Conservation (phyloP, 176 grass and related monocot species). For the Cymbopogon citratus region DNA sequence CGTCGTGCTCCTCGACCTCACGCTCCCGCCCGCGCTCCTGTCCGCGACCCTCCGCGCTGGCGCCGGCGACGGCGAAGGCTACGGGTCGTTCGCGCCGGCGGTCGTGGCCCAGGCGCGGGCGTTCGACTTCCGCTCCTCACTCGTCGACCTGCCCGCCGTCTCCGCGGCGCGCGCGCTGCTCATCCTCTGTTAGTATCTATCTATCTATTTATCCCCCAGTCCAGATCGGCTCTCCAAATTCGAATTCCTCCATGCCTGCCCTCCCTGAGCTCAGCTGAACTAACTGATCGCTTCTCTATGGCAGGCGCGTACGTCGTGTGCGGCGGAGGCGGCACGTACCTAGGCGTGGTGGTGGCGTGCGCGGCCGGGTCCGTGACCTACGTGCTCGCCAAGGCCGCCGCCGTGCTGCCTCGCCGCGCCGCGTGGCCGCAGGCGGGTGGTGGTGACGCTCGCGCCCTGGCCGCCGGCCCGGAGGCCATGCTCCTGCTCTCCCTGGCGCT, state of each 20-base stretch:
- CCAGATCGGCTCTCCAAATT: background rate
- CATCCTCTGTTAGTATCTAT: constrained; percentile 57
- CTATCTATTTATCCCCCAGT: too few species aligned
- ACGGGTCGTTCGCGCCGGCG: background rate
- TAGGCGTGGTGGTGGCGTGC: constrained; percentile 47
- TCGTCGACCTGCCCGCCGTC: constrained; percentile 68
- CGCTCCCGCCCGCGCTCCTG: constrained; percentile 58
- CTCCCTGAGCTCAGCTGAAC: too few species aligned
- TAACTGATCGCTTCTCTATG: background rate
- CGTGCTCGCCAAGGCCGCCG: constrained; percentile 53
- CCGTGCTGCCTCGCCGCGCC: constrained; percentile 22
- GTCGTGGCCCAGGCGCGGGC: constrained; percentile 26
- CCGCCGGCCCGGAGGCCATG: constrained; percentile 35
- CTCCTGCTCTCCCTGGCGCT: constrained; percentile 63
- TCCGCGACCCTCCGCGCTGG: background rate
- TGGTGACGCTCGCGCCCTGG: background rate
- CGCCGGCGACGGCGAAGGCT: background rate
- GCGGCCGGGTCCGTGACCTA: constrained; percentile 45
- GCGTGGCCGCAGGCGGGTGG: background rate
- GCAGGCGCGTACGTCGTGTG: constrained; percentile 41
- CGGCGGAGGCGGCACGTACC: constrained; percentile 55
- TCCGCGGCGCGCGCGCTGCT: constrained; percentile 60
- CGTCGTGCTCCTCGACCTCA: constrained; percentile 73
- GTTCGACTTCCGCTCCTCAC: constrained; percentile 66
- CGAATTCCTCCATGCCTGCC: too few species aligned